Base-by-base conservation (phyloP, 345 rosid species). In the Eucalyptus melliodora region DNA sequence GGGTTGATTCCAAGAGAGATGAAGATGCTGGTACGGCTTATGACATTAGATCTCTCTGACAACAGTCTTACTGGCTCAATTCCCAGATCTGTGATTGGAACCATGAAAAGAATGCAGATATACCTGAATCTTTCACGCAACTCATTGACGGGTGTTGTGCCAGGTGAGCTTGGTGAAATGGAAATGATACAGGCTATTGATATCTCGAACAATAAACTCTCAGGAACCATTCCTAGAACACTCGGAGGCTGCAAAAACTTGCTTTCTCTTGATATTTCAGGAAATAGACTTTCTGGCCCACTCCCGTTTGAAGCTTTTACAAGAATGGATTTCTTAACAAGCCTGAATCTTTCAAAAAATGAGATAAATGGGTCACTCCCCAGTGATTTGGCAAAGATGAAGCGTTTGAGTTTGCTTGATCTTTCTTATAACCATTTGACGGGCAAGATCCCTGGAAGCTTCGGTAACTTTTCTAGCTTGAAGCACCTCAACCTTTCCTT, bases 121-220 rank as follows among this genome's bases (percentile, higher is more conserved):
- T 92, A 90, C 69, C 94, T 97, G 69, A 96, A 97, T 94, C 89
- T 97, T 31, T 96, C 99, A 51, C 80, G 93, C 91, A 97, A 97
- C 89, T 90, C 91, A 53, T 87, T 97, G 86, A 88, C 91, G 9
- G 99, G 99, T 89, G 56, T 86, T 82, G 93, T 96, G 50, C 97
- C 99, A 15, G 89, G 42, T 34, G 97, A 96, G 94, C 93, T 97
- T n/a, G 99, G 99, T 49, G 92, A 23, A 92, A 87, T 96, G 90
- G 92, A 93, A 90, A 95, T 92, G 93, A 94, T 94, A 87, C 97
- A 97, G 92, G 94, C 91, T 88, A 96, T 97, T 89, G 98, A 97
- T 91, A 90, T 97, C 87, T 96, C 99, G 14, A 93, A 93, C 91
- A 97, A 96, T 90, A 91, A 92, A 51, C 92, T 96, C 26, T 93